Evolutionary conservation across 2,329 filamentous ascomycete genomes (phyloP), one percentile per base, ranked within the genome.

Genomic region (Alternaria atra): DNA sequence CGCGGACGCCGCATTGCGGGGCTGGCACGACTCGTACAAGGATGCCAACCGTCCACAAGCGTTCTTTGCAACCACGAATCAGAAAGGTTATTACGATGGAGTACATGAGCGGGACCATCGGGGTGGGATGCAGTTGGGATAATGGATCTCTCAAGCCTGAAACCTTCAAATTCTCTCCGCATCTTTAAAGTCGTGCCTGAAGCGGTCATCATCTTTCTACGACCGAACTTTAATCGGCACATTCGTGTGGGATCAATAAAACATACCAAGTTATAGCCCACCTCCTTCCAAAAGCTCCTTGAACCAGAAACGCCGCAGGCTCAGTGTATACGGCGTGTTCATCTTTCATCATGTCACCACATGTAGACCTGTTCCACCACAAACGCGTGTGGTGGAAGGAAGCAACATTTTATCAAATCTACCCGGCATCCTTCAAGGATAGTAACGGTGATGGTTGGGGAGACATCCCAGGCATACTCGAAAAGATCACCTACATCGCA

Each of bases 391-490:
- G 81, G 81, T 83, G 81, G 81, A 83, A 83, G 64, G 80, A 81
- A 63, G 79, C 78, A 2, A 73, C 76, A 3, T 79, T 81, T 20
- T 58, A 58, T 27, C 61, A 64, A 44, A 58, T 64, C 27, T 64
- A 57, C 12, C 66, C 51, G 48, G 66, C 57, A 12, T 64, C 58
- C n/a, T 85, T 84, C 72, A 79, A 80, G 85, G 55, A 58, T n/a
- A 46, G 39, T 5, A 86, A 88, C 58, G 83, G 82, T 37, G 84
- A 87, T 68, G 87, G 89, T 52, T 81, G 87, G 66, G 88, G 89
- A 10, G 86, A 90, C 64, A 78, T 91, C 17, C 42, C 34, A 6
- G 55, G 55, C 39, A 37, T 58, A 17, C 13, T 54, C 12, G 35
- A 35, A 6, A 58, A 88, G 63, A 80, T 91, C 1, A 82, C 87